Base-by-base conservation (phyloP, 441 rosid species). In the Francoa sonchifolia region DNA sequence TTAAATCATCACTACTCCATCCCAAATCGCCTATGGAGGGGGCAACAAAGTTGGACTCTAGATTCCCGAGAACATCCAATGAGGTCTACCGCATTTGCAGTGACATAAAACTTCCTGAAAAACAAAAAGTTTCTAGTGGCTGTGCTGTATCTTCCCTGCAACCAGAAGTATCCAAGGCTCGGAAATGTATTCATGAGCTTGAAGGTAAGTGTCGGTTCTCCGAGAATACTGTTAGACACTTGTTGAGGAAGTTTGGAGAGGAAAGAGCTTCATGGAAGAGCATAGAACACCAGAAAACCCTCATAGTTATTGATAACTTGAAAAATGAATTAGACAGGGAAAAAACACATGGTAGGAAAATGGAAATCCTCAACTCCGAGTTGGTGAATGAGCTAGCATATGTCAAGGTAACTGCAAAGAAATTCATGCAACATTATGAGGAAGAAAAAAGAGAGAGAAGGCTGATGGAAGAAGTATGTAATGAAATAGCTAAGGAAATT, bases 211-310 rank as follows among this genome's bases (percentile, higher is more conserved):
- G 48, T 17, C 33, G 9, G 10, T 45, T 78, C 47, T 77, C 44
- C 14, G 76, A 79, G 58, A 85, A 76, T 79, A 81, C 76, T 57
- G 63, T 78, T 18, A 87, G 79, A 59, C 94, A 85, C 55, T 85
- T 89, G 57, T 59, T 89, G 61, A 89, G 74, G 67, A 89, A 89
- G 72, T 82, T 85, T 46, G 79, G 84, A 3, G 94, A 85, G 71
- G 94, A 85, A 59, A 74, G 78, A 57, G 80, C 82, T 25, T 55
- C 75, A 18, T 85, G 96, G 96, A 61, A 86, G 49, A 72, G 82
- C 54, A 47, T 82, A 57, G 93, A 85, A 68, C 96, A 85, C 18
- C 86, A 85, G 61, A 85, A 85, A 64, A 39, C 32, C 25, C 36
- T 4, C 39, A 61, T 55, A 22, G 50, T 61, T 38, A 19, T 73